These are phyloP conservation scores for Epicoccum nigrum DNA, from an alignment of 2,329 filamentous ascomycete genomes.

Conservation along the genomic window DNA sequence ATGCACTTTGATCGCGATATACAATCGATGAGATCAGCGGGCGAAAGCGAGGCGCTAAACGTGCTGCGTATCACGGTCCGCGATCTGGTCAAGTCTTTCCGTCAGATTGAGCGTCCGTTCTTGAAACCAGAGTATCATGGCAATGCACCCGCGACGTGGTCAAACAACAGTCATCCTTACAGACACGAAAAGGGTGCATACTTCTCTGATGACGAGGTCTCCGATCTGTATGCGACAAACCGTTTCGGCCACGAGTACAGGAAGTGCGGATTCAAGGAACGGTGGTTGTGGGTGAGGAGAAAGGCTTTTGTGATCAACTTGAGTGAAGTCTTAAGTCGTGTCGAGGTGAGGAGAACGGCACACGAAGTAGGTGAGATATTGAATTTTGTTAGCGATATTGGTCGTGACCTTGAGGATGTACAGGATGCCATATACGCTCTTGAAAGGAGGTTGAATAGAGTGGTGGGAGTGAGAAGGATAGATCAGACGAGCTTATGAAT, in stretches of 20 bases:
- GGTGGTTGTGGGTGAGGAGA: slow-evolving; percentile 47
- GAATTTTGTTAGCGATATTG: slow-evolving; percentile 26
- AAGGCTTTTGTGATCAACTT: slow-evolving; percentile 47
- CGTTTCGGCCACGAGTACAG: slow-evolving; percentile 40
- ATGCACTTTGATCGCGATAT: slow-evolving; percentile 32
- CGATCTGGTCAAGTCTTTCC: slow-evolving; percentile 47
- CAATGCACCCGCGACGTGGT: slow-evolving; percentile 22
- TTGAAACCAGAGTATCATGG: slow-evolving; percentile 41
- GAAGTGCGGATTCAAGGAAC: slow-evolving; percentile 40
- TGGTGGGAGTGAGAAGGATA: slow-evolving; percentile 32
- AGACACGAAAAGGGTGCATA: slow-evolving; percentile 13
- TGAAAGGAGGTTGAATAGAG: slow-evolving; percentile 27
- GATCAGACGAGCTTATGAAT: slow-evolving; percentile 7
- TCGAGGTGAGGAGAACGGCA: slow-evolving; percentile 48
- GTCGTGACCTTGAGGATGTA: slow-evolving; percentile 27
- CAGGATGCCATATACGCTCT: slow-evolving; percentile 19
- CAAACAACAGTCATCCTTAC: slow-evolving; percentile 7
- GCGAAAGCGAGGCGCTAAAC: slow-evolving; percentile 44
- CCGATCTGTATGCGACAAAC: slow-evolving; percentile 29
- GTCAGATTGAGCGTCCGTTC: slow-evolving; percentile 48
- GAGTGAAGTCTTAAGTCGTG: slow-evolving; percentile 42
- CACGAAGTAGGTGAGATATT: slow-evolving; percentile 37
- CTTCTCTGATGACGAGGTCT: slow-evolving; percentile 32
- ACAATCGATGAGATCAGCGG: slow-evolving; percentile 26
- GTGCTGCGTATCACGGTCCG: slow-evolving; percentile 46